Base-by-base conservation (phyloP, 1,284 basidiomycete genomes). In the Mixia osmundae region DNA sequence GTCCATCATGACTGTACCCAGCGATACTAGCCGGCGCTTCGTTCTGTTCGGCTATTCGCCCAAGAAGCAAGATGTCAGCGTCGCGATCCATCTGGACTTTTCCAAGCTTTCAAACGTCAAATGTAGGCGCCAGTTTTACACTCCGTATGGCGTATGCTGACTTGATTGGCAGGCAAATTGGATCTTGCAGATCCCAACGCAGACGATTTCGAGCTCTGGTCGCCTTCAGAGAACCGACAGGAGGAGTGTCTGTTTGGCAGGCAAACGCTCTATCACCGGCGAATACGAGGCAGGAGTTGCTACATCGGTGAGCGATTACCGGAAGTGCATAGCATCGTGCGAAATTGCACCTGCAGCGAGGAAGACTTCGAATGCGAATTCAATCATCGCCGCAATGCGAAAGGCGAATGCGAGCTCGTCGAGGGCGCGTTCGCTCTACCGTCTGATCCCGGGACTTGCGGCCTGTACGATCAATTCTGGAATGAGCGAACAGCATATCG, bases 341-440 rank as follows among this genome's bases (percentile, higher is more conserved):
- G 66, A 37, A 72, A 76, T 44, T 94, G 85, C 52, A 57, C 66
- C 2, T 94, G 85, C 49, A 58, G 60, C 0, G 48, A 56, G 8
- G 60, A 63, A 0, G 85, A 94, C 59, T 94, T 91, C 55, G 85
- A 94, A 61, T 94, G 85, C 50, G 85, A 91, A 61, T 94, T 83
- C 63, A 91, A 91, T 55, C 62, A 83, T 51, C 62, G 67, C 40
- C 71, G 72, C 43, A 66, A 83, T 45, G 55, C 53, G 0, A 59
- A 61, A 4, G 76, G 70, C 37, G 59, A 73, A 29, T 91, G 85
- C 50, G 73, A 76, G 0, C 66, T 82, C 12, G 68, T 71, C 2
- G 56, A 67, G 3, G 78, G 76, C 11, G 73, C 70, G 0, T 55
- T 57, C 5, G 63, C 78, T 0, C 62, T 76, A 5, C 57, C 68